These are phyloP conservation scores for Onygena corvina DNA, from an alignment of 2,329 filamentous ascomycete species.

Conservation along the genomic window DNA sequence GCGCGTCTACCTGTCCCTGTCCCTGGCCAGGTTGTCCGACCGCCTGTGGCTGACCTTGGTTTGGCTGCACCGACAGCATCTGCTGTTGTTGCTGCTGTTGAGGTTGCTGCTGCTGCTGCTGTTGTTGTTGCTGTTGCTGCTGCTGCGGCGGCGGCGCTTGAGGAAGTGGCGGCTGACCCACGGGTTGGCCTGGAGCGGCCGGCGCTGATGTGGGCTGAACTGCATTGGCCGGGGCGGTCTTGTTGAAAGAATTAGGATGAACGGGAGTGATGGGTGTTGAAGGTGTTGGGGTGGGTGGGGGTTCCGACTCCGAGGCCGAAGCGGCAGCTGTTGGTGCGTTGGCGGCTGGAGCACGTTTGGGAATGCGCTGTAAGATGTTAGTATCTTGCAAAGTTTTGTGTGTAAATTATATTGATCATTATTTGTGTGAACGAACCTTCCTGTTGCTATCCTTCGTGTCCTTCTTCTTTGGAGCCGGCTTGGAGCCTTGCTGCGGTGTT, in stretches of 20 bases:
- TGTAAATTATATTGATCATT: constrained; percentile 3
- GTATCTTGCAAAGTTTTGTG: constrained; percentile 11
- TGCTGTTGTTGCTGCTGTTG: constrained; percentile 21
- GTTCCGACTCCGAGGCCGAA: constrained; percentile 36
- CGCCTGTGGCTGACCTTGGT: constrained; percentile 3
- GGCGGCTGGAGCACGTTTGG: constrained; percentile 33
- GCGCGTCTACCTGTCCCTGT: constrained; percentile 21
- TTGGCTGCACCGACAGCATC: constrained; percentile 11
- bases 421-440: constrained; percentile 33
- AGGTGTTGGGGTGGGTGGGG: constrained; percentile 38
- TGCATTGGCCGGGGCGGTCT: constrained; percentile 24
- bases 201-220: constrained; percentile 21
- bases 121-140: constrained; percentile 14
- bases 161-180: constrained; percentile 16
- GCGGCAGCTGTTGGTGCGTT: constrained; percentile 32
- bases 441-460: constrained; percentile 39
- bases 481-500: constrained; percentile 50
- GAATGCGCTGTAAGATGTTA: constrained; percentile 27
- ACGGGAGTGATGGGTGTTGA: constrained; percentile 39
- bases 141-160: constrained; percentile 18
- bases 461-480: constrained; percentile 50
- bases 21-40: constrained; percentile 19
- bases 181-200: constrained; percentile 17
- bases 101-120: constrained; percentile 20
- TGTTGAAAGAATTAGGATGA: constrained; percentile 36